These are phyloP conservation scores for Fusarium concolor DNA, from an alignment of 2,329 filamentous ascomycete species.

Conservation along the genomic window DNA sequence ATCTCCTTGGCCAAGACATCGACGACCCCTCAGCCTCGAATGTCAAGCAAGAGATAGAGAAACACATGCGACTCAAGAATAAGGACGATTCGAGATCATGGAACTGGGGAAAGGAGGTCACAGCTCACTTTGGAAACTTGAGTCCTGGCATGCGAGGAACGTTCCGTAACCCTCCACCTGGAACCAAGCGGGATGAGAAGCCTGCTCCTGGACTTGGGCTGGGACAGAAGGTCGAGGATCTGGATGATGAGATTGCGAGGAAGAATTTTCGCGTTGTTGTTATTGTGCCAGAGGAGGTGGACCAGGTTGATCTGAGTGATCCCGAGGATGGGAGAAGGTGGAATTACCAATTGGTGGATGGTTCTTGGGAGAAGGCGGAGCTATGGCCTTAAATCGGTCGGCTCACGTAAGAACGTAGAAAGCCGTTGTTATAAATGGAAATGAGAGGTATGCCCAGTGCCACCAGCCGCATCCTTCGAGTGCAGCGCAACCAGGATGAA, in stretches of 20 bases:
- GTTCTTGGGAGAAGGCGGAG: conserved; percentile 75
- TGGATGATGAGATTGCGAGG: conserved; percentile 77
- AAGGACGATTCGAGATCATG: conserved; percentile 63
- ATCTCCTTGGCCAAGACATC: conserved; percentile 78
- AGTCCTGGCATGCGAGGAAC: conserved; percentile 82
- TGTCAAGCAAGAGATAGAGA: conserved; percentile 69
- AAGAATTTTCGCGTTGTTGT: conserved; percentile 86
- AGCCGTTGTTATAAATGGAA: no score
- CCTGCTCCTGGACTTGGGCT: conserved; percentile 57
- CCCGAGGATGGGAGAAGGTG: conserved; percentile 72
- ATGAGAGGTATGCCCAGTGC: no score
- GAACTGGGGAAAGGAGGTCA: conserved; percentile 84
- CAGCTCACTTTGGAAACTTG: conserved; percentile 90
- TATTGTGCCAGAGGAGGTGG: conserved; percentile 81
- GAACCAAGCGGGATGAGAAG: conserved; percentile 66
- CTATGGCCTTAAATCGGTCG: conserved; percentile 68
- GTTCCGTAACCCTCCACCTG: conserved; percentile 79
- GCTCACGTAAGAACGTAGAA: no score
- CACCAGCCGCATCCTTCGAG: no score
- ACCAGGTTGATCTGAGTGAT: conserved; percentile 77
- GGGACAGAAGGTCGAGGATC: conserved; percentile 74
- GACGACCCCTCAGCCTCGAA: conserved; percentile 58
- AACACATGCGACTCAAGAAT: conserved; percentile 67
- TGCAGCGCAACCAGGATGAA: no score
- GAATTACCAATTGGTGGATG: conserved; percentile 70